Base-by-base conservation (phyloP, 2,329 filamentous ascomycete genomes). In the Fusarium haematococcum region DNA sequence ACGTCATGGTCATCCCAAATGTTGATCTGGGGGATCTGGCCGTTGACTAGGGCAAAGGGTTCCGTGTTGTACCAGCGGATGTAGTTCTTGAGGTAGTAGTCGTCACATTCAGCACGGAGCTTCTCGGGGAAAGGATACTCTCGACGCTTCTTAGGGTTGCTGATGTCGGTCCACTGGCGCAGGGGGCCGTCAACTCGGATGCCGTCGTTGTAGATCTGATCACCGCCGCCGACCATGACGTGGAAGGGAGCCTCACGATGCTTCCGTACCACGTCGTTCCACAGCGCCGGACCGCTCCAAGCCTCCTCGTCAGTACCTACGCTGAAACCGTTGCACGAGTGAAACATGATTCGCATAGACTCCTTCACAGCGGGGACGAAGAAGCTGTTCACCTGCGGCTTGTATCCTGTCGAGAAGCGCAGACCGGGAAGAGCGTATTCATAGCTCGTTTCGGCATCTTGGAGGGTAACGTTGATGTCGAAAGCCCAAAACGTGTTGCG, bases 281-380 rank as follows among this genome's bases (percentile, higher is more conserved):
- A 99, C 66, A 99, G 85, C 6, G 94, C 94, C n/a, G 95, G 93
- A 0, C 97, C 97, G 79, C 93, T 96, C 86, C 95, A 97, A 48
- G 92, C 92, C 59, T 94, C 91, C 70, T 97, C 91, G 81, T 98
- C 93, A 5, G 95, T 96, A 63, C 93, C 94, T 43, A 97, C 89
- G 75, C 94, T 96, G 85, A 99, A 99, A 18, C 97, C 97, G 82
- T 99, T 99, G 85, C 97, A 98, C 67, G 94, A 98, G 85, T 98
- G 94, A 84, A 98, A 99, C 94, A 98, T 97, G 80, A 98, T 94
- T 80, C 97, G 95, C 96, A 99, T 98, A 6, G 94, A 94, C 83
- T 98, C 92, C 52, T 91, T 90, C 67, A 88, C 87, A 14, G 94
- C 94, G 14, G 97, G 96, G 6, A 98, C 91, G 87, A 93, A 97